A percentile compares a stretch with the other conserved stretches of the same genome.
These are phyloP conservation scores for Fusarium circinatum DNA, from an alignment of 2,329 filamentous ascomycete genomes.

Conservation along the genomic window DNA sequence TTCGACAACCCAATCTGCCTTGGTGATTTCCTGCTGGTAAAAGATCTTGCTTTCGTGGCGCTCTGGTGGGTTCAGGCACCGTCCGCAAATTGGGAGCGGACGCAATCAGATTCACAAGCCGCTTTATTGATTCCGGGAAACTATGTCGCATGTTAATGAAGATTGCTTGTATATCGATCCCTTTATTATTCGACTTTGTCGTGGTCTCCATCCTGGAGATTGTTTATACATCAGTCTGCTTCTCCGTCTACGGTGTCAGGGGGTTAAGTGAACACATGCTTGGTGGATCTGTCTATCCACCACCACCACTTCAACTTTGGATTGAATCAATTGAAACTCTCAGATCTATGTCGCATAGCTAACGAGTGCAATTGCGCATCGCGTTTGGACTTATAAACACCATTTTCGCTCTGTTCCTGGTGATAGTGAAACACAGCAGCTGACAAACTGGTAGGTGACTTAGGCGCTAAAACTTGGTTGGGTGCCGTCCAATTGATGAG, in stretches of 20 bases:
- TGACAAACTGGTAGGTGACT: rapidly evolving
- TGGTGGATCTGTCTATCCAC: rapidly evolving
- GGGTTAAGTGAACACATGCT: too few relatives aligned
- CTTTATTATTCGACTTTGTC: too few relatives aligned
- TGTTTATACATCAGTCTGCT: background rate
- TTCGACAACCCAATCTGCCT: rapidly evolving
- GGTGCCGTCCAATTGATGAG: rapidly evolving
- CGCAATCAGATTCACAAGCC: background rate
- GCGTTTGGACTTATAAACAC: rapidly evolving
- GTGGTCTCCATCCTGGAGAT: background rate
- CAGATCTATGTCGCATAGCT: background rate
- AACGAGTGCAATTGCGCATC: rapidly evolving
- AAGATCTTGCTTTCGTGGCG: background rate
- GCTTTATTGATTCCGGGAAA: too few relatives aligned
- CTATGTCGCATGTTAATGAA: background rate
- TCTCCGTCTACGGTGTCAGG: background rate
- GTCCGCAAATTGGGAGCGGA: background rate
- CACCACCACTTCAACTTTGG: background rate
- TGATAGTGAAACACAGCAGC: rapidly evolving
- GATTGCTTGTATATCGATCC: background rate
- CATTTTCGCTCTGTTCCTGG: background rate
- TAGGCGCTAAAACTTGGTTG: background rate
- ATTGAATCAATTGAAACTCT: background rate
- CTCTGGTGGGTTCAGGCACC: too few relatives aligned
- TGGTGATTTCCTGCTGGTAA: background rate